These are phyloP conservation scores for Ophiosphaerella korrae DNA, from an alignment of 2,329 filamentous ascomycete species.

Conservation along the genomic window DNA sequence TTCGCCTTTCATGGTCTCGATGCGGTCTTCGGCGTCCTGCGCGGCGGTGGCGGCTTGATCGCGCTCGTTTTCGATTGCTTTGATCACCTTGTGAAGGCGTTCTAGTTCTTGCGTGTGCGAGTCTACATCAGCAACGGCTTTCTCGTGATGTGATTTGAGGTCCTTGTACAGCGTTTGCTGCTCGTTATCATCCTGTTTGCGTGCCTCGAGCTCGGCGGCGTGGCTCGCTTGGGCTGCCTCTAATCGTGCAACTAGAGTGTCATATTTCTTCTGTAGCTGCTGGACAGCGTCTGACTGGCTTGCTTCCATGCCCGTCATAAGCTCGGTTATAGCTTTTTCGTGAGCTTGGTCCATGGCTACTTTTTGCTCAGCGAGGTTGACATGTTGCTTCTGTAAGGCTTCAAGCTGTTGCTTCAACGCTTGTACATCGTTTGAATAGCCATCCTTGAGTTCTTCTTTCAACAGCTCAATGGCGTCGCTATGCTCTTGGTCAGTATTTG, in stretches of 20 bases:
- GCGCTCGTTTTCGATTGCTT: constrained; percentile 22
- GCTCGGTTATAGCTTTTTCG: constrained; percentile 42
- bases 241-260: constrained; percentile 28
- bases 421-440: constrained; percentile 34
- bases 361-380: constrained; percentile 37
- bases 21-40: constrained; percentile 37
- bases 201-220: constrained; percentile 25
- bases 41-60: constrained; percentile 25
- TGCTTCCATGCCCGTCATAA: constrained; percentile 43
- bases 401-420: constrained; percentile 34
- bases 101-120: constrained; percentile 12
- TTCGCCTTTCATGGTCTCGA: constrained; percentile 44
- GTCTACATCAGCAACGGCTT: constrained; percentile 13
- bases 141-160: constrained; percentile 25
- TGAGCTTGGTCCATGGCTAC: constrained; percentile 35
- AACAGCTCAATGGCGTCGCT: constrained; percentile 38
- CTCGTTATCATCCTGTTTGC: constrained; percentile 20
- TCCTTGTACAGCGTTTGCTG: constrained; percentile 21
- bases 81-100: constrained; percentile 17
- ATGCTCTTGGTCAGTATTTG: constrained; percentile 36
- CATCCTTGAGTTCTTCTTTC: constrained; percentile 34
- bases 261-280: constrained; percentile 41
- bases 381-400: constrained; percentile 31
- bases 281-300: constrained; percentile 40
- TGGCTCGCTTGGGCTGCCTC: constrained; percentile 25